Conservation (phyloP, 129 eudicot species). For the Tagetes erecta region DNA sequence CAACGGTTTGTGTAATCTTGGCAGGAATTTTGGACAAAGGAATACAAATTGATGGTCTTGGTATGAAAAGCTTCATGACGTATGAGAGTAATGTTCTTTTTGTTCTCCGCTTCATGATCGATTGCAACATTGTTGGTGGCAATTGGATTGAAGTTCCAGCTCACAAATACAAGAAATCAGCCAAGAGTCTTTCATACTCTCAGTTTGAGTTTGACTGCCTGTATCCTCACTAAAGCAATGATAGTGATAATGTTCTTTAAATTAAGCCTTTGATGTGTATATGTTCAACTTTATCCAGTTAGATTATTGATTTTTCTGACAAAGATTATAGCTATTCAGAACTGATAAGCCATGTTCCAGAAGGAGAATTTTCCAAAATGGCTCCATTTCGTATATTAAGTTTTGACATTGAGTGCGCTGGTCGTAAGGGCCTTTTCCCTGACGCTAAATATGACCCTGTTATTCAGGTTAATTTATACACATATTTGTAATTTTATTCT, state of each 20-base stretch:
- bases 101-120: slow-evolving; percentile 97
- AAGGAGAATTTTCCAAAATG: slow-evolving; percentile 94
- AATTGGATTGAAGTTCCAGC: slow-evolving; percentile 92
- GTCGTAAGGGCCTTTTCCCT: slow-evolving; percentile 95
- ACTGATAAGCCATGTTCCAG: slow-evolving; percentile 85
- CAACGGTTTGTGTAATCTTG: slow-evolving; percentile 16
- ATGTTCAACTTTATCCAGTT: slow-evolving; percentile 7
- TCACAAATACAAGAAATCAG: slow-evolving; percentile 70
- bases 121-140: slow-evolving; percentile 94
- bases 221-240: slow-evolving; percentile 62
- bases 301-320: slow-evolving; percentile 44
- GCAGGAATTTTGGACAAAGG: slow-evolving; percentile 95
- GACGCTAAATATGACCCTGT: slow-evolving; percentile 96
- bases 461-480: slow-evolving; percentile 63
- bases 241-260: slow-evolving; percentile 4
- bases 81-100: slow-evolving; percentile 91
- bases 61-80: slow-evolving; percentile 90
- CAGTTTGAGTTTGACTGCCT: slow-evolving; percentile 92
- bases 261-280: slow-evolving; percentile 12
- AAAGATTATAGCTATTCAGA: slow-evolving; percentile 59
- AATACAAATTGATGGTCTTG: slow-evolving; percentile 90
- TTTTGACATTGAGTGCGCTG: slow-evolving; percentile 98
- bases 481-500: slow-evolving; percentile 2
- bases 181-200: slow-evolving; percentile 66
- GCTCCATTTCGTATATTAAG: slow-evolving; percentile 97